A percentile compares a stretch with the other conserved stretches of the same genome.
Evolutionary conservation across 306 rosid species (phyloP).

Genomic region (Sesbania bispinosa): DNA sequence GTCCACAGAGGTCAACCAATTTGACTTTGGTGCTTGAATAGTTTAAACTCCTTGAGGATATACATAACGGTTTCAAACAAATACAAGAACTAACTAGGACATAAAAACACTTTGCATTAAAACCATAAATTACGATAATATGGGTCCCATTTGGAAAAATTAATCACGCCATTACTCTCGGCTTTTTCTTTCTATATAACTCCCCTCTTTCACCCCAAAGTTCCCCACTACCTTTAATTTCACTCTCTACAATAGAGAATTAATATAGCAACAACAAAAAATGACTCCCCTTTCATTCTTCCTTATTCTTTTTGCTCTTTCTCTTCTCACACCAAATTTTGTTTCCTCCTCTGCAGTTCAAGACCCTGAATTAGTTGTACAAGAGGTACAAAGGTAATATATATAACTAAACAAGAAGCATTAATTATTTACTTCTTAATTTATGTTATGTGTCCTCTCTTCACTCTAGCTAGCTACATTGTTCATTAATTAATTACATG

Average conservation of each 20-base stretch:
- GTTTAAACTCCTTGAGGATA: not conserved
- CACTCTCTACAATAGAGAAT: not conserved
- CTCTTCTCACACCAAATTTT: constrained; percentile 17
- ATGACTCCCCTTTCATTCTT: constrained; percentile 40
- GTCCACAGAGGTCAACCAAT: constrained; percentile 37
- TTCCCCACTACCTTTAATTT: constrained; percentile 1
- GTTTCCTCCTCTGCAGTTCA: constrained; percentile 42
- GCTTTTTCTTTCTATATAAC: constrained; percentile 60
- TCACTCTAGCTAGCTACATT: not conserved
- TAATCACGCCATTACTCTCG: constrained; percentile 95
- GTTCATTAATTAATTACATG: not conserved
- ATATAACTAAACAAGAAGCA: not conserved
- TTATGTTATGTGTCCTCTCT: not conserved
- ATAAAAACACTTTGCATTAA: not conserved
- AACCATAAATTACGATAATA: constrained; percentile 43
- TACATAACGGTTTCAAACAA: constrained; percentile 50
- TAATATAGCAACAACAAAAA: not conserved
- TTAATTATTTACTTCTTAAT: not conserved
- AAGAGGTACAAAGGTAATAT: constrained; percentile 72
- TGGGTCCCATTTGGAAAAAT: constrained; percentile 31
- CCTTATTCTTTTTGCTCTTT: constrained; percentile 30
- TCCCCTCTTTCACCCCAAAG: not conserved
- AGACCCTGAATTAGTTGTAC: constrained; percentile 66
- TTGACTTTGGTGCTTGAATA: constrained; percentile 36
- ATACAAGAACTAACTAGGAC: not conserved